These are phyloP conservation scores for Vigna hirtella DNA, from an alignment of 306 rosid genomes.

Conservation along the genomic window DNA sequence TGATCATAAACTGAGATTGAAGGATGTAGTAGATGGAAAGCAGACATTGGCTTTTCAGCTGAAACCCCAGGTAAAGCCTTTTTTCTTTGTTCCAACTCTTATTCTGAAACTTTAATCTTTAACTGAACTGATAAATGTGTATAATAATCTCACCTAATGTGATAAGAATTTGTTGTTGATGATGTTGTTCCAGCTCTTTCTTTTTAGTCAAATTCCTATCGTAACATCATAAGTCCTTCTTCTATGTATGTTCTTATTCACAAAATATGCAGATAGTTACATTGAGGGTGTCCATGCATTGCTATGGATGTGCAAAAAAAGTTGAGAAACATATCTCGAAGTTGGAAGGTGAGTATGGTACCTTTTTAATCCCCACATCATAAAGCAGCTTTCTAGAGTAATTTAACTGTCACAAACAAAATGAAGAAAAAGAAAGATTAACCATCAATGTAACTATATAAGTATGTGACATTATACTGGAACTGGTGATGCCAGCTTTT, in stretches of 20 bases:
- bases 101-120: neutral
- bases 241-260: conserved; percentile 9
- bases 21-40: conserved; percentile 77
- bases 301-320: conserved; percentile 90
- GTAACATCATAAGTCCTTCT: neutral
- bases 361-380: neutral
- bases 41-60: conserved; percentile 91
- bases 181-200: neutral
- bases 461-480: neutral
- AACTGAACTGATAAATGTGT: neutral
- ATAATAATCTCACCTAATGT: neutral
- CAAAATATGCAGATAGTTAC: conserved; percentile 69
- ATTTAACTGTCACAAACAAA: conserved; percentile 18
- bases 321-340: conserved; percentile 88
- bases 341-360: conserved; percentile 68
- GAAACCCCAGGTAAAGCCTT: conserved; percentile 73
- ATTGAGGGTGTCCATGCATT: conserved; percentile 91
- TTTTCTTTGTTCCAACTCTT: neutral
- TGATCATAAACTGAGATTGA: conserved; percentile 61
- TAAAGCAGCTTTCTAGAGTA: conserved; percentile 26
- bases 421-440: neutral
- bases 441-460: neutral
- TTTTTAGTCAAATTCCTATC: conserved; percentile 4
- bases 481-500: neutral
- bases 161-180: neutral